Evolutionary conservation across 805 yeast species (phyloP).

Genomic region (Pichia pseudocactophila): DNA sequence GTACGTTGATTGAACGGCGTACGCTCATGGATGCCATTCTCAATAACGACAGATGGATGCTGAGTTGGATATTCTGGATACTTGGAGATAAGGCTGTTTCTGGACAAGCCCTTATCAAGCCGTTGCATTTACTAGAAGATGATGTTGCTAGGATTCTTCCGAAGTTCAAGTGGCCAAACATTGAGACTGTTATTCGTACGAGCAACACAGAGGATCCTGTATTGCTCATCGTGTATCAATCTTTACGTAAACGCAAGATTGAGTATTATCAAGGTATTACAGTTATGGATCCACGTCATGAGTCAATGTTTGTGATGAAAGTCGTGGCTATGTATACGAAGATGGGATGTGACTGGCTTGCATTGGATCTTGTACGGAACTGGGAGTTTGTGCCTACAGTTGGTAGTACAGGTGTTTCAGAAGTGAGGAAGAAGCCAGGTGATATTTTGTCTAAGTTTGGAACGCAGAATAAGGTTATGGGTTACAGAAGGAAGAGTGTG

Average conservation of each 20-base stretch:
- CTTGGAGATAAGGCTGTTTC: slow-evolving; percentile 40
- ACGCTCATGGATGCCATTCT: slow-evolving; percentile 49
- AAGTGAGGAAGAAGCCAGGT: slow-evolving; percentile 9
- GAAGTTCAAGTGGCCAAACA: slow-evolving; percentile 25
- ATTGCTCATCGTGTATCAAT: slow-evolving; percentile 53
- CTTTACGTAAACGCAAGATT: slow-evolving; percentile 44
- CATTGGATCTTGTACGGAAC: slow-evolving; percentile 48
- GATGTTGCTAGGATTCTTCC: slow-evolving; percentile 24
- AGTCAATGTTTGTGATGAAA: slow-evolving; percentile 52
- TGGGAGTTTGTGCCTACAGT: slow-evolving; percentile 48
- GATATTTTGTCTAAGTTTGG: slow-evolving; percentile 13
- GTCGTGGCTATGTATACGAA: slow-evolving; percentile 62
- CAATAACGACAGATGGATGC: slow-evolving; percentile 70
- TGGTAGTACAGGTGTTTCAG: not conserved
- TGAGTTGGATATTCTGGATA: slow-evolving; percentile 76
- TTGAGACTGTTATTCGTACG: slow-evolving; percentile 30
- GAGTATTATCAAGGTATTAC: slow-evolving; percentile 43
- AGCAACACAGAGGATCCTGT: slow-evolving; percentile 65
- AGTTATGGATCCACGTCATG: slow-evolving; percentile 36
- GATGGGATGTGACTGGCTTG: slow-evolving; percentile 87
- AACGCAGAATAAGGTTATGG: not conserved
- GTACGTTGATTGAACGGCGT: slow-evolving; percentile 37
- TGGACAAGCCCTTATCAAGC: slow-evolving; percentile 54
- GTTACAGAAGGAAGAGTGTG: too few species aligned
- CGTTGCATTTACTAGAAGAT: slow-evolving; percentile 34